A percentile compares a stretch with the other conserved stretches of the same genome.
Evolutionary conservation across 805 yeast species (phyloP).

Genomic region (Tetrapisispora fleetii): DNA sequence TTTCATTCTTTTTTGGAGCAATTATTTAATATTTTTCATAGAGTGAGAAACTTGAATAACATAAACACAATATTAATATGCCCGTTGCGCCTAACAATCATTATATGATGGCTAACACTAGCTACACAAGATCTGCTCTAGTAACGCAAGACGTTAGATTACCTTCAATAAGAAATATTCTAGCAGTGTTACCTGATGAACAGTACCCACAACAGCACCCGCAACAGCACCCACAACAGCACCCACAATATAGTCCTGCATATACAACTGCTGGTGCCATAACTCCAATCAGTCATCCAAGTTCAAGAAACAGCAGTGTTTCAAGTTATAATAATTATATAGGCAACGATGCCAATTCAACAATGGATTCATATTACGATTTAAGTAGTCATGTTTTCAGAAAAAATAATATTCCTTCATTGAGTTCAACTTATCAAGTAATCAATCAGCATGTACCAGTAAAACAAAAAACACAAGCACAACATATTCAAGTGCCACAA

Average conservation of each 20-base stretch:
- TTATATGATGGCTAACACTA: background rate
- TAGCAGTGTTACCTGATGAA: background rate
- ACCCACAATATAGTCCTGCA: background rate
- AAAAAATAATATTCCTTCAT: background rate
- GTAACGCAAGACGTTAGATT: background rate
- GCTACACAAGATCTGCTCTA: background rate
- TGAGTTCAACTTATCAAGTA: background rate
- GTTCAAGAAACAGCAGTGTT: slow-evolving; percentile 1
- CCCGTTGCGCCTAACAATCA: background rate
- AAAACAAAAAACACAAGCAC: background rate
- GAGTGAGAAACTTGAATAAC: too few species aligned
- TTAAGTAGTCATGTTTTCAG: background rate
- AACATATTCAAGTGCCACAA: background rate
- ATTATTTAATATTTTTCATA: too few species aligned
- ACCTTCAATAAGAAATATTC: slow-evolving; percentile 3
- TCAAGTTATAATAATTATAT: background rate
- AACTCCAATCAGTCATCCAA: slow-evolving; percentile 2
- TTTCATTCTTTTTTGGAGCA: too few species aligned
- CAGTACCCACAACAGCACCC: background rate
- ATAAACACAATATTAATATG: background rate
- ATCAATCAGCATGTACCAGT: background rate
- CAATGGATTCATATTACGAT: background rate
- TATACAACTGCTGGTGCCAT: background rate
- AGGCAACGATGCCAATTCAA: background rate
- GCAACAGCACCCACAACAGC: too few species aligned